These are phyloP conservation scores for Ustilago shanxiensis DNA, from an alignment of 1,284 basidiomycete genomes.

Conservation along the genomic window DNA sequence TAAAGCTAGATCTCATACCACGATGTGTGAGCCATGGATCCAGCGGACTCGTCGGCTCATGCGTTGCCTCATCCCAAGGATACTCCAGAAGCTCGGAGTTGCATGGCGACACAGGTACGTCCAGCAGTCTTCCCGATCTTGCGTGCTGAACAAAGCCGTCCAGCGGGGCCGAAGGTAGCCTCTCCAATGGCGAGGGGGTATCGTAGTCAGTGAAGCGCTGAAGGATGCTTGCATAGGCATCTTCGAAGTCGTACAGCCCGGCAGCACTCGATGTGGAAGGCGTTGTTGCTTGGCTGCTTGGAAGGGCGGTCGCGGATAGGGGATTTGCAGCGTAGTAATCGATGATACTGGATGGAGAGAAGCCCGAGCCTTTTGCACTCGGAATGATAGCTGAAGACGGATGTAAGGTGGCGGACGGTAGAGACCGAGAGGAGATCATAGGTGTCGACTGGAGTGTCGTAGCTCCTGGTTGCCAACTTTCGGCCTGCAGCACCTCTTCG, in stretches of 20 bases:
- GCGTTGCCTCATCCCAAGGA: neutral
- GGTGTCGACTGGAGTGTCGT: constrained; percentile 16
- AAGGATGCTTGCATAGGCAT: constrained; percentile 32
- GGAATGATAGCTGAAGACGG: neutral
- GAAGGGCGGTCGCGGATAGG: neutral
- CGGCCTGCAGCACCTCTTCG: neutral
- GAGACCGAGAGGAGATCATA: constrained; percentile 1
- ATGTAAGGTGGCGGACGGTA: neutral
- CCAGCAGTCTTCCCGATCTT: constrained; percentile 4
- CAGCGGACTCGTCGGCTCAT: constrained; percentile 23
- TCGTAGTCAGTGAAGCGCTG: constrained; percentile 19
- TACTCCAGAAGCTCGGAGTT: constrained; percentile 13
- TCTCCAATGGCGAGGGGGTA: neutral
- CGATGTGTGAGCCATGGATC: constrained; percentile 32
- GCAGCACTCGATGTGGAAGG: neutral
- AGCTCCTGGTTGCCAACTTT: neutral
- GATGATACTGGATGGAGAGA: constrained; percentile 21
- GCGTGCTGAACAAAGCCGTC: constrained; percentile 6
- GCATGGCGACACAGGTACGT: constrained; percentile 46
- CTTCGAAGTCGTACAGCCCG: constrained; percentile 22
- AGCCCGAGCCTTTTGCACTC: constrained; percentile 4
- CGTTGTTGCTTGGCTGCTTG: neutral
- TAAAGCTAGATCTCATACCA: neutral
- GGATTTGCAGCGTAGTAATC: constrained; percentile 26
- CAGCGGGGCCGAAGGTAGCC: constrained; percentile 4